phyloP scores from a whole-genome alignment of 371 early-diverging fungal species.

The Syncephalis fuscata region DNA sequence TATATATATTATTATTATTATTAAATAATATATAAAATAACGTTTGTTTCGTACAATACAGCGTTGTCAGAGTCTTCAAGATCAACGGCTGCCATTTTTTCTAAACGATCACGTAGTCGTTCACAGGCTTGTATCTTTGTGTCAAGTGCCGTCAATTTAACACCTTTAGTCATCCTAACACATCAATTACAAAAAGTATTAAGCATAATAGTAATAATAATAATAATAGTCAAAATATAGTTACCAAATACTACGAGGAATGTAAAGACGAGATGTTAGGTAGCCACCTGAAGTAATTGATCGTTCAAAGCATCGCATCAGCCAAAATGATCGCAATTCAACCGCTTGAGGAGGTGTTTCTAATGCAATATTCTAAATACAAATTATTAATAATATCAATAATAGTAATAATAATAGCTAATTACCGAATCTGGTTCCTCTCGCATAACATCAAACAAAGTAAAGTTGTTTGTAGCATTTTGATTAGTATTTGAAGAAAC shows the following conservation, averaged over 20 bases:
- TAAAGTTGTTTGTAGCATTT: background rate
- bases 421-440: background rate
- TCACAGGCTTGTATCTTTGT: slow-evolving; percentile 3
- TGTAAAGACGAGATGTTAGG: slow-evolving; percentile 17
- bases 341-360: slow-evolving; percentile 15
- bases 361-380: slow-evolving; percentile 1
- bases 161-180: slow-evolving; percentile 4
- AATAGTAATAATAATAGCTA: background rate
- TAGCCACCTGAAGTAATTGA: slow-evolving; percentile 21
- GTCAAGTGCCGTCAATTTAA: slow-evolving; percentile 7
- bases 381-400: background rate
- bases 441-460: background rate
- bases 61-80: background rate
- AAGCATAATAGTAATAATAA: no score
- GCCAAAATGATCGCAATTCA: slow-evolving; percentile 19
- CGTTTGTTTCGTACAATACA: background rate
- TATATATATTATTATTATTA: background rate
- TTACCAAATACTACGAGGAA: slow-evolving; percentile 19
- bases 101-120: slow-evolving; percentile 2
- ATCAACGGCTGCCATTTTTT: background rate
- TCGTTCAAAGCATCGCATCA: slow-evolving; percentile 19
- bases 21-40: background rate
- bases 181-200: slow-evolving; percentile 10
- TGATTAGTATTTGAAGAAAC: background rate
- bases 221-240: no score